These are phyloP conservation scores for Auriscalpium orientale DNA, from an alignment of 768 basidiomycete genomes.

Conservation along the genomic window DNA sequence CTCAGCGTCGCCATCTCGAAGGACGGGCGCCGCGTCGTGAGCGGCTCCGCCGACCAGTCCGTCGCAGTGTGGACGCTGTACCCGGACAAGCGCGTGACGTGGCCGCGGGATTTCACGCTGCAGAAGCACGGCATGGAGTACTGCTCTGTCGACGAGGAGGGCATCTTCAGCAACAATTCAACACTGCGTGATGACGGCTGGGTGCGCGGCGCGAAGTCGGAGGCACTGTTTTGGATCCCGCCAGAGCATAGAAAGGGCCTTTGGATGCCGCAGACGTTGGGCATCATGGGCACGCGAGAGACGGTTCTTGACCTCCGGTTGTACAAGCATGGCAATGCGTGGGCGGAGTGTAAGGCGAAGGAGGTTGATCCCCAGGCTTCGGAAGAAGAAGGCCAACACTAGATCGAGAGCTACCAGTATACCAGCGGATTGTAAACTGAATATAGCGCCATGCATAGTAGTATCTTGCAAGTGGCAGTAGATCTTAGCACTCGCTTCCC, in stretches of 20 bases:
- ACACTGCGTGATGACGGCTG: background rate
- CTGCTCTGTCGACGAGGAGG: slow-evolving; percentile 5
- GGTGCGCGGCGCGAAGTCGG: background rate
- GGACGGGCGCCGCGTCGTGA: slow-evolving; percentile 1
- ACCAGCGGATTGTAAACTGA: too few species aligned
- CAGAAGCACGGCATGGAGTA: background rate
- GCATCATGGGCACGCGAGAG: slow-evolving; percentile 3
- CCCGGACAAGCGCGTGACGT: background rate
- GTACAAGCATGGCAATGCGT: slow-evolving; percentile 2
- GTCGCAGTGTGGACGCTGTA: slow-evolving; percentile 1
- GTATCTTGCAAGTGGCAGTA: too few species aligned
- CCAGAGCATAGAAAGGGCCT: slow-evolving; percentile 1
- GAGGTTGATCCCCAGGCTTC: too few species aligned
- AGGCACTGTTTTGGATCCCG: slow-evolving; percentile 4
- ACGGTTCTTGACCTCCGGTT: slow-evolving; percentile 2
- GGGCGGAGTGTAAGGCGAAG: slow-evolving; percentile 3
- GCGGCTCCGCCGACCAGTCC: background rate
- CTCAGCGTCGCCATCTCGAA: background rate
- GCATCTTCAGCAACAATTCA: background rate
- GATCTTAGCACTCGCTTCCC: too few species aligned
- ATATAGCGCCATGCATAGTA: too few species aligned
- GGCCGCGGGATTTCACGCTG: background rate
- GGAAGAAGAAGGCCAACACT: too few species aligned
- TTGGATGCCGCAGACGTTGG: slow-evolving; percentile 3
- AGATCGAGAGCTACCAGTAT: too few species aligned